Conservation (phyloP, 768 basidiomycete genomes). For the Termitomyces titanicus region DNA sequence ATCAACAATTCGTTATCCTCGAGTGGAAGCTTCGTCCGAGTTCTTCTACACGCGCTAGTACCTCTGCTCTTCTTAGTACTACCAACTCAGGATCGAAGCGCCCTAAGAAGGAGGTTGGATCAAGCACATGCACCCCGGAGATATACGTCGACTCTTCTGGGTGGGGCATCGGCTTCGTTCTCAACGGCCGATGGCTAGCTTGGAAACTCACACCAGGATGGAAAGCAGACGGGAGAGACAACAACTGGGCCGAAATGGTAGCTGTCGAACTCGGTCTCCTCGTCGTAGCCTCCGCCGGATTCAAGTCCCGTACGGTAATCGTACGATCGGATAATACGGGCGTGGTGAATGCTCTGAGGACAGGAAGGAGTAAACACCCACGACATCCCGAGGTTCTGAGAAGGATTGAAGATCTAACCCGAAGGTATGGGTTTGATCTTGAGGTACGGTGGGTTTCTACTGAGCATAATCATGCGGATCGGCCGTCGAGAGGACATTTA, state of each 20-base stretch:
- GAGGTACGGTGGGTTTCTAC: constrained; percentile 5
- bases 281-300: constrained; percentile 22
- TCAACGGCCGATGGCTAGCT: constrained; percentile 31
- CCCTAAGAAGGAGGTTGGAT: too few relatives aligned
- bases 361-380: constrained; percentile 17
- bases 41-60: too few relatives aligned
- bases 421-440: not conserved
- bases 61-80: not conserved
- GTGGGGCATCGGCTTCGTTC: constrained; percentile 38
- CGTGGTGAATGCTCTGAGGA: constrained; percentile 30
- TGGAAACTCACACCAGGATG: constrained; percentile 34
- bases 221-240: constrained; percentile 25
- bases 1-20: not conserved
- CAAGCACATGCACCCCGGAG: constrained; percentile 10
- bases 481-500: constrained; percentile 13
- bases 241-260: constrained; percentile 43
- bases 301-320: constrained; percentile 16
- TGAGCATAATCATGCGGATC: constrained; percentile 10
- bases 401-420: not conserved
- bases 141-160: constrained; percentile 40
- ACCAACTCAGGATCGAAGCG: too few relatives aligned
- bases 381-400: constrained; percentile 26
- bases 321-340: constrained; percentile 40
- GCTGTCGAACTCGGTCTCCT: constrained; percentile 39
- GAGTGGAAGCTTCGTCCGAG: not conserved